Base-by-base conservation (phyloP, 345 rosid species). In the Mallotus nudiflorus region DNA sequence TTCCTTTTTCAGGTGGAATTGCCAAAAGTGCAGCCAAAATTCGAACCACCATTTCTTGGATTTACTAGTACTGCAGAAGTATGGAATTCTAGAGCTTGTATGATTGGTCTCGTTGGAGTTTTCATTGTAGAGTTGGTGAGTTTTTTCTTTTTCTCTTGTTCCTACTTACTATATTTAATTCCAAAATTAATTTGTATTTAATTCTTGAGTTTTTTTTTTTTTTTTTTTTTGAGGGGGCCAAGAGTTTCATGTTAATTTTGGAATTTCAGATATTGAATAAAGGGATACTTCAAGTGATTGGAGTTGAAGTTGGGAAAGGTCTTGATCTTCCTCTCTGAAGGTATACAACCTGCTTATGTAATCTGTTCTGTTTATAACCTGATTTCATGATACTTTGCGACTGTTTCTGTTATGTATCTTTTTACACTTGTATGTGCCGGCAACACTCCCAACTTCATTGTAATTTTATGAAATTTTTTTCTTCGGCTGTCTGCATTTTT, bases 51-150 rank as follows among this genome's bases (percentile, higher is more conserved):
- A 1, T 85, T 91, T 81, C 80, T 85, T 18, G 98, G 96, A 37
- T 93, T 91, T 66, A 93, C 94, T 8, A 85, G 62, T 72, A 85
- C 92, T 15, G 98, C 92, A 40, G 92, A 91, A 78, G 77, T 75
- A 78, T 91, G 94, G 97, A 93, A 93, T 73, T 91, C 97, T n/a
- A 88, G 94, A 78, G 96, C 96, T 69, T 91, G 97, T 69, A 93
- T 93, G 94, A 87, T 88, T 75, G 97, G 96, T 59, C 82, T 93
- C 68, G 75, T 89, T 10, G 94, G 91, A 18, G 63, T 66, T 52
- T 91, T 87, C 82, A 81, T 93, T 37, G 85, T 85, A 16, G 97
- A 93, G 77, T 77, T 89, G 82, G 97, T 93, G 67, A 69, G 86
- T 68, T 25, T 40, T 22, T 20, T 64, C 59, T 13, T 11, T 50